These are phyloP conservation scores for Myxozyma neglecta DNA, from an alignment of 805 yeast genomes.

Conservation along the genomic window DNA sequence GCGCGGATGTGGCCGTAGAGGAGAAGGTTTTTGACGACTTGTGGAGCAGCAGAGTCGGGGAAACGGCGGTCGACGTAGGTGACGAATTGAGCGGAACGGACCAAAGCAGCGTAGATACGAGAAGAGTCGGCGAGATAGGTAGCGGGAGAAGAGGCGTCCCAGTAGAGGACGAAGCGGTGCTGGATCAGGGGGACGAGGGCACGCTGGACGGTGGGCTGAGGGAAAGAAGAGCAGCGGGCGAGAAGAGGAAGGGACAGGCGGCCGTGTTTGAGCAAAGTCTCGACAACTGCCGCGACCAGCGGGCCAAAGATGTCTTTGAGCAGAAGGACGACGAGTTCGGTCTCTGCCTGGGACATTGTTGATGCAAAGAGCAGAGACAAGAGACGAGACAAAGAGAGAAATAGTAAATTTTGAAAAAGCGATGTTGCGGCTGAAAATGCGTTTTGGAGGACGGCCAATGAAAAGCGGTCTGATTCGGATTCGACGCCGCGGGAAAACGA, in stretches of 20 bases:
- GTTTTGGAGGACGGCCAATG: slow-evolving; percentile 6
- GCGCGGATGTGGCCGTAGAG: slow-evolving; percentile 65
- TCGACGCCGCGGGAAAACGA: slow-evolving; percentile 2
- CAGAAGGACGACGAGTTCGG: slow-evolving; percentile 30
- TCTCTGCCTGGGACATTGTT: slow-evolving; percentile 13
- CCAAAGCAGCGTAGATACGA: slow-evolving; percentile 48
- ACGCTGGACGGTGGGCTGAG: slow-evolving; percentile 55
- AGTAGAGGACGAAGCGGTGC: slow-evolving; percentile 68
- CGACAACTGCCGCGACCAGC: slow-evolving; percentile 62
- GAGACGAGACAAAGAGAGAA: neutral
- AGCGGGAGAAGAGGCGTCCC: slow-evolving; percentile 41
- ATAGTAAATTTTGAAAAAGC: neutral
- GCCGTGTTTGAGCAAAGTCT: slow-evolving; percentile 65
- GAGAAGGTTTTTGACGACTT: slow-evolving; percentile 67
- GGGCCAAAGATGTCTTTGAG: slow-evolving; percentile 58
- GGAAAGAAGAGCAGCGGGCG: slow-evolving; percentile 48
- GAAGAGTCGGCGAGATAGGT: neutral
- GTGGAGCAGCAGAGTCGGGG: slow-evolving; percentile 49
- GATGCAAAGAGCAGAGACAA: neutral
- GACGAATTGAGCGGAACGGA: slow-evolving; percentile 78
- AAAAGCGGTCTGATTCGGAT: slow-evolving; percentile 4
- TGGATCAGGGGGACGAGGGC: slow-evolving; percentile 77
- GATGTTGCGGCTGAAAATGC: neutral
- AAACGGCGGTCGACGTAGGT: slow-evolving; percentile 49
- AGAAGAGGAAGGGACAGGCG: slow-evolving; percentile 61